Evolutionary conservation across 2,329 filamentous ascomycete genomes (phyloP), one percentile per base, ranked within the genome.

Genomic region (Aspergillus sp.): DNA sequence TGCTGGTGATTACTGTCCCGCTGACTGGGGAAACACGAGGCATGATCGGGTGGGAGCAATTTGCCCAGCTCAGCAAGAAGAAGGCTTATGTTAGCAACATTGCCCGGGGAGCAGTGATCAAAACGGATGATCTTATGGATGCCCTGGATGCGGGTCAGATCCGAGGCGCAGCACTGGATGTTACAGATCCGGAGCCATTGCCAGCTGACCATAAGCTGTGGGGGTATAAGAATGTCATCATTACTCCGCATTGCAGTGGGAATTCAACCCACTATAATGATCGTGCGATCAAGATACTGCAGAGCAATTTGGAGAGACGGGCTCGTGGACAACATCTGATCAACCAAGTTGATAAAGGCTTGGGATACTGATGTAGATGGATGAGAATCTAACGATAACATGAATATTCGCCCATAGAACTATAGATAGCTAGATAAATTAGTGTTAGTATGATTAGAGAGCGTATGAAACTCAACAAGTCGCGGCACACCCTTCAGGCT

Each of bases 221-320:
- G 51, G 41, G 38, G 11, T 54, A 49, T 11, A 60, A 38, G 15
- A 56, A 56, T 51, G 57, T 44, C 13, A 49, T 59, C 36, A 49
- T 59, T 39, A 55, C 51, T n/a, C 57, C 57, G n/a, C 30, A 55
- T 50, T 39, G 30, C 10, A 49, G 57, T 15, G 57, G 42, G 2
- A 54, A 55, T 17, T 55, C 51, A 6, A 50, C 51, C 36, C 52
- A 56, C 17, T 55, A 59, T 23, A 56, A 38, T 15, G 36, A 50
- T 23, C 44, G 51, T 17, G 52, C 44, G 2, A 17, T 53, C 1
- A 59, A 49, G 42, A 49, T 55, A 3, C 23, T 59, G 23, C 7
- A n/a, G 17, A 11, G 21, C 15, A 54, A 55, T 7, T 32, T 59
- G 11, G 32, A 41, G 15, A 42, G 52, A 11, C 41, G 51, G n/a